These are phyloP conservation scores for Halophytophthora batemanensis DNA, from an alignment of 352 stramenopile genomes.

Conservation along the genomic window DNA sequence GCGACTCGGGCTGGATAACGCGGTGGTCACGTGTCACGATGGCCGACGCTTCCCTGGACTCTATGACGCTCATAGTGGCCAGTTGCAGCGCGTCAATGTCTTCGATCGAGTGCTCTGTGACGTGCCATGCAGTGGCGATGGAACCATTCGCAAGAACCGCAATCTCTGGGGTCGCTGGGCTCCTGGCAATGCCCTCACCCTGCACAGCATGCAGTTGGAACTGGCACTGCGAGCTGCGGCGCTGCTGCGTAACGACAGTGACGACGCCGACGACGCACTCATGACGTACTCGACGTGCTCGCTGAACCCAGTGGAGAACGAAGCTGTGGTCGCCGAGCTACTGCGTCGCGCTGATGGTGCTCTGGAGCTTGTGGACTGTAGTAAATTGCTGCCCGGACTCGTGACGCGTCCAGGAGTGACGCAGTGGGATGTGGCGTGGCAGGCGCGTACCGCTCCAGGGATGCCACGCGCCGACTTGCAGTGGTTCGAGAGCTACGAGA, in stretches of 20 bases:
- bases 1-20: slow-evolving; percentile 61
- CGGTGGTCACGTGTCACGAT: slow-evolving; percentile 91
- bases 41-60: slow-evolving; percentile 94
- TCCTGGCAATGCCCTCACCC: slow-evolving; percentile 71
- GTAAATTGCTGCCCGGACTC: slow-evolving; percentile 43
- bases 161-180: slow-evolving; percentile 91
- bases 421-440: slow-evolving; percentile 67
- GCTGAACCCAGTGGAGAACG: slow-evolving; percentile 98
- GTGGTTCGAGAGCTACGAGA: slow-evolving; percentile 61
- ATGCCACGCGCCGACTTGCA: slow-evolving; percentile 21
- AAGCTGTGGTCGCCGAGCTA: slow-evolving; percentile 93
- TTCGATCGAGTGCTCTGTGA: slow-evolving; percentile 98
- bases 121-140: slow-evolving; percentile 97
- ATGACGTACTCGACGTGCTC: slow-evolving; percentile 97
- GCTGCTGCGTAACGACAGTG: slow-evolving; percentile 55
- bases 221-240: slow-evolving; percentile 90
- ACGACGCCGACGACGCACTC: slow-evolving; percentile 55
- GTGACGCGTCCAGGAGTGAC: slow-evolving; percentile 44
- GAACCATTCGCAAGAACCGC: slow-evolving; percentile 97
- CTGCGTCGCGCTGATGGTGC: slow-evolving; percentile 84
- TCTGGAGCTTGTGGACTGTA: slow-evolving; percentile 88
- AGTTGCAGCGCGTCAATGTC: slow-evolving; percentile 47
- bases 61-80: slow-evolving; percentile 28
- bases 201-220: slow-evolving; percentile 93
- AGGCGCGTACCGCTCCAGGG: slow-evolving; percentile 35